Percentiles rank a stretch among this genome's conserved stretches.
These are phyloP conservation scores for Mucor velutinosus DNA, from an alignment of 371 early-diverging fungal species.

Conservation along the genomic window DNA sequence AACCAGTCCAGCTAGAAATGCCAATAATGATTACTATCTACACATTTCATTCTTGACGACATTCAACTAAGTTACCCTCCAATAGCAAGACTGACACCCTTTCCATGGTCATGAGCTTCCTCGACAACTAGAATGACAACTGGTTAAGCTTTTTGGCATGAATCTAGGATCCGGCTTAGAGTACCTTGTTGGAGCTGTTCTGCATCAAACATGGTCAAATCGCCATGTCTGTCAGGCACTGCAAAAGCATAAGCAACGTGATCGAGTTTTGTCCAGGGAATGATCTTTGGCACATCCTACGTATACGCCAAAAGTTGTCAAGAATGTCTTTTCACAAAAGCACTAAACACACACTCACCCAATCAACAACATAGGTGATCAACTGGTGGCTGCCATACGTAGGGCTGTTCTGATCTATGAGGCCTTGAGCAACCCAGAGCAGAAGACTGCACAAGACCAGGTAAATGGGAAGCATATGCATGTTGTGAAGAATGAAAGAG, in stretches of 20 bases:
- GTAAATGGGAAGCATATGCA: not conserved
- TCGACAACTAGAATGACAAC: constrained; percentile 17
- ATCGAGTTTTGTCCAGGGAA: constrained; percentile 46
- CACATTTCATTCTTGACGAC: not conserved
- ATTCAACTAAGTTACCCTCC: constrained; percentile 24
- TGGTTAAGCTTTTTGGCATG: not conserved
- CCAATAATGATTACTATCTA: not conserved
- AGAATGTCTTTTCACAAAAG: not conserved
- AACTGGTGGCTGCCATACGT: constrained; percentile 22
- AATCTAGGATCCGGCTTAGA: too few relatives aligned
- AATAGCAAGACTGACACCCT: constrained; percentile 32
- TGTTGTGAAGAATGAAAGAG: not conserved
- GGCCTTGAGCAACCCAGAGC: not conserved
- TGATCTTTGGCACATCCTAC: constrained; percentile 30
- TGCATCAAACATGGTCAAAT: constrained; percentile 29
- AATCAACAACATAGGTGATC: constrained; percentile 45
- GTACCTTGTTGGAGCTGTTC: constrained; percentile 13
- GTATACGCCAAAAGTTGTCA: too few relatives aligned
- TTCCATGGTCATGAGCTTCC: constrained; percentile 25
- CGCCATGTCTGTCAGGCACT: constrained; percentile 33
- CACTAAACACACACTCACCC: constrained; percentile 16
- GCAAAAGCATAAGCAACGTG: constrained; percentile 48
- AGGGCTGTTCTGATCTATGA: constrained; percentile 3
- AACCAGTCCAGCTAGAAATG: constrained; percentile 32
- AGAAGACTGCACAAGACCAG: not conserved